Evolutionary conservation across 805 yeast species (phyloP).

Genomic region (Wickerhamiella cacticola): DNA sequence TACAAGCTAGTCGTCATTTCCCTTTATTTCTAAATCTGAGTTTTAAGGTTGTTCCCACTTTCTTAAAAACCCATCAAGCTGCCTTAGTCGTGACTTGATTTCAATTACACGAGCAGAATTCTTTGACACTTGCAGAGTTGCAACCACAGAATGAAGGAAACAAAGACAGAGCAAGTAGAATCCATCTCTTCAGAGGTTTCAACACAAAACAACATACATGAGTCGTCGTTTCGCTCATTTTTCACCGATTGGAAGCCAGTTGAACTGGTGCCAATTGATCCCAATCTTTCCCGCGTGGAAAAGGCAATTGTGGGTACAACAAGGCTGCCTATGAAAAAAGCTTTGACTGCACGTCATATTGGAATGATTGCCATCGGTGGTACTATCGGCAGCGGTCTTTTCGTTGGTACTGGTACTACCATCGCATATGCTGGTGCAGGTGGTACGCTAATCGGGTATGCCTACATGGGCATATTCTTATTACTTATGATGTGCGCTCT

Average conservation of each 20-base stretch:
- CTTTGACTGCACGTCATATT: conserved; percentile 44
- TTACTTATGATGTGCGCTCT: conserved; percentile 52
- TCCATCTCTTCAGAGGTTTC: background rate
- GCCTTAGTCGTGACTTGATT: too few species aligned
- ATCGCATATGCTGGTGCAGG: conserved; percentile 52
- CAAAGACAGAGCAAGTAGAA: background rate
- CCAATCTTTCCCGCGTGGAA: conserved; percentile 24
- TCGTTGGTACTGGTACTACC: conserved; percentile 55
- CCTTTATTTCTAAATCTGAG: too few species aligned
- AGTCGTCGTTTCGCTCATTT: background rate
- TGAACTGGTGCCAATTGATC: conserved; percentile 31
- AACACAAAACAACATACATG: background rate
- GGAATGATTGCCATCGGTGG: conserved; percentile 68
- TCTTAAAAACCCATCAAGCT: too few species aligned
- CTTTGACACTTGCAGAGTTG: too few species aligned
- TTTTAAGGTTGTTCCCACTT: too few species aligned
- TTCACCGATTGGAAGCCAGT: conserved; percentile 36
- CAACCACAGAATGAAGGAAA: too few species aligned
- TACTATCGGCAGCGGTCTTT: conserved; percentile 63
- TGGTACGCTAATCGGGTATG: conserved; percentile 43
- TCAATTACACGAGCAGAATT: too few species aligned
- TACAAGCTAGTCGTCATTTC: too few species aligned
- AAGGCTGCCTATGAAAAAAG: conserved; percentile 37
- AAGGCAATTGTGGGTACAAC: conserved; percentile 34
- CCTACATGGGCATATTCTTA: conserved; percentile 50